phyloP scores from a whole-genome alignment of 1,284 basidiomycete genomes.

The Pisolithus thermaeus region DNA sequence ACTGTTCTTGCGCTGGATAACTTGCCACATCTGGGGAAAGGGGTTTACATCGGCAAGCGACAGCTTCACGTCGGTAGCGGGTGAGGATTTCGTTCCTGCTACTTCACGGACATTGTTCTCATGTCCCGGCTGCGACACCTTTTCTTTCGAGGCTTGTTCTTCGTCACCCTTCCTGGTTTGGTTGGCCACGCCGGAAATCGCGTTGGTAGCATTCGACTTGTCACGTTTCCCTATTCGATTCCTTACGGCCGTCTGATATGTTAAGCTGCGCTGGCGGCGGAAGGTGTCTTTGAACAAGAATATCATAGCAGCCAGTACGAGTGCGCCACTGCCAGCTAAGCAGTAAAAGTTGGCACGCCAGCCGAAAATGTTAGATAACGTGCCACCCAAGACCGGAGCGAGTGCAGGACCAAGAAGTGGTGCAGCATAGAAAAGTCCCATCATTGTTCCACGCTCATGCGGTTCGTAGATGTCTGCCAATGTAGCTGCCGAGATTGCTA shows the following conservation, averaged over 20 bases:
- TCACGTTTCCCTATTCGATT: slow-evolving; percentile 12
- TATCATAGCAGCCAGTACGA: slow-evolving; percentile 54
- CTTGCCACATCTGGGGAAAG: slow-evolving; percentile 54
- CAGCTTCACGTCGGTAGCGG: slow-evolving; percentile 42
- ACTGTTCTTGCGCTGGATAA: slow-evolving; percentile 64
- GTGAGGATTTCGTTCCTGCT: slow-evolving; percentile 4
- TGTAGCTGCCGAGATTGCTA: slow-evolving; percentile 76
- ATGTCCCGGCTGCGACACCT: slow-evolving; percentile 6
- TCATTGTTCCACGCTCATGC: slow-evolving; percentile 72
- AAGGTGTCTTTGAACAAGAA: slow-evolving; percentile 79
- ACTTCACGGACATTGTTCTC: slow-evolving; percentile 7
- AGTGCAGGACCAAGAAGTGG: slow-evolving; percentile 58
- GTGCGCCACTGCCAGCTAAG: slow-evolving; percentile 56
- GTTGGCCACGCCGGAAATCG: too few relatives aligned
- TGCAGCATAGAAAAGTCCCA: slow-evolving; percentile 71
- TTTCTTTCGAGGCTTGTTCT: slow-evolving; percentile 6
- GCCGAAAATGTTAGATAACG: slow-evolving; percentile 58
- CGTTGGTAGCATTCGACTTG: slow-evolving; percentile 8
- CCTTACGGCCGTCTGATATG: slow-evolving; percentile 62
- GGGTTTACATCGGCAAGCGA: slow-evolving; percentile 68
- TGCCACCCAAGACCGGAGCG: slow-evolving; percentile 70
- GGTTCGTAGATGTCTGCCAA: slow-evolving; percentile 80
- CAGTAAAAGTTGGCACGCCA: slow-evolving; percentile 86
- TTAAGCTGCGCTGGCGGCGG: slow-evolving; percentile 70
- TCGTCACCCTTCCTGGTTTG: slow-evolving; percentile 1